Percentiles rank a stretch among this genome's conserved stretches.
phyloP scores from a whole-genome alignment of 2,329 filamentous ascomycete genomes.

The Diaporthe ilicicola region DNA sequence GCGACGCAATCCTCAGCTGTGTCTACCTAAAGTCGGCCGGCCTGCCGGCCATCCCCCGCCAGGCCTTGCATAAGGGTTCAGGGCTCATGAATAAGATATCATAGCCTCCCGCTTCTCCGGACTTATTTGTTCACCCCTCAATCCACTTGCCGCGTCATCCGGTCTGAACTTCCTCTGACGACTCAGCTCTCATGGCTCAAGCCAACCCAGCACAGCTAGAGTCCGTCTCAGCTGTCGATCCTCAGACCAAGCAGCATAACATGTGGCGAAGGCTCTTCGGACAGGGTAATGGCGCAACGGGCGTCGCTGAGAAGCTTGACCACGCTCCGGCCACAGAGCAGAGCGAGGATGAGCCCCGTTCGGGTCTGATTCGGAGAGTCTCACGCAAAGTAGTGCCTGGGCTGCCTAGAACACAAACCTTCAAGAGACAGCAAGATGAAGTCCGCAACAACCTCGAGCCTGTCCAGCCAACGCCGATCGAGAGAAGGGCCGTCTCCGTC shows the following conservation, averaged over 20 bases:
- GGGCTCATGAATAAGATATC: constrained; percentile 21
- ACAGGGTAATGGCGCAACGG: constrained; percentile 36
- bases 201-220: constrained; percentile 33
- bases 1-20: constrained; percentile 21
- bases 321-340: constrained; percentile 39
- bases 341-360: constrained; percentile 42
- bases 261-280: constrained; percentile 40
- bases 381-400: constrained; percentile 76
- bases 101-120: background rate
- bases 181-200: constrained; percentile 40
- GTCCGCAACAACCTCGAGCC: constrained; percentile 76
- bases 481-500: constrained; percentile 76
- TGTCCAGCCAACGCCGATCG: constrained; percentile 67
- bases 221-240: constrained; percentile 33
- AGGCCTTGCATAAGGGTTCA: constrained; percentile 11
- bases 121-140: background rate
- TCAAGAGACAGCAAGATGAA: constrained; percentile 85
- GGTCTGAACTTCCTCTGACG: background rate
- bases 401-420: constrained; percentile 79
- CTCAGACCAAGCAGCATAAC: constrained; percentile 35
- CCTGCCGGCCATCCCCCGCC: constrained; percentile 28
- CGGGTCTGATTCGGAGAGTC: constrained; percentile 51
- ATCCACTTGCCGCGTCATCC: background rate
- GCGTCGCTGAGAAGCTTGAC: constrained; percentile 36
- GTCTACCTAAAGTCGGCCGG: constrained; percentile 30